Evolutionary conservation across 139 green algal species (phyloP).

Genomic region (Axilococcus clingmanii): DNA sequence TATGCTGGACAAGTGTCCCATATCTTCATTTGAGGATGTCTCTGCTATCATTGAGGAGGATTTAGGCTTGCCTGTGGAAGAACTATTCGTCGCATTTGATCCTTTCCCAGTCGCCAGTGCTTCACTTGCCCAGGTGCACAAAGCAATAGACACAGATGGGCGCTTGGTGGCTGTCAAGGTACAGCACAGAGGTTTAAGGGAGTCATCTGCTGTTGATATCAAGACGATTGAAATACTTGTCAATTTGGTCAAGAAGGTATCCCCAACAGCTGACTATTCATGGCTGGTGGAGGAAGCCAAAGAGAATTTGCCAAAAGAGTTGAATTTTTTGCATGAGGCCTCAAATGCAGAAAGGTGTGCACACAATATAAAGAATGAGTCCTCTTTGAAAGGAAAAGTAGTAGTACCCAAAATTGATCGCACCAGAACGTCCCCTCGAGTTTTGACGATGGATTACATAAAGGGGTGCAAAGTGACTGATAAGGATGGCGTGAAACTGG

Average conservation of each 20-base stretch:
- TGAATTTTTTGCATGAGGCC: constrained; percentile 71
- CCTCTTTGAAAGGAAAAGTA: constrained; percentile 16
- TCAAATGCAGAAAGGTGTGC: constrained; percentile 40
- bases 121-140: constrained; percentile 87
- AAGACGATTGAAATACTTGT: constrained; percentile 71
- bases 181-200: constrained; percentile 73
- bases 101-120: constrained; percentile 76
- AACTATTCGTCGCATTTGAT: constrained; percentile 75
- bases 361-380: constrained; percentile 10
- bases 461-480: constrained; percentile 47
- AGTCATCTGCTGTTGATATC: constrained; percentile 68
- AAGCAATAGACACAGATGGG: constrained; percentile 52
- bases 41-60: constrained; percentile 57
- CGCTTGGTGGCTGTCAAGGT: constrained; percentile 73
- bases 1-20: constrained; percentile 80
- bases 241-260: constrained; percentile 30
- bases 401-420: constrained; percentile 36
- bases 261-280: constrained; percentile 55
- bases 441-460: constrained; percentile 76
- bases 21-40: constrained; percentile 38
- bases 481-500: constrained; percentile 24
- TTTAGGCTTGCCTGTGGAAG: constrained; percentile 56
- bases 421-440: constrained; percentile 33
- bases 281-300: constrained; percentile 88
- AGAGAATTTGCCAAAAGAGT: constrained; percentile 64